Percentiles rank a stretch among this genome's conserved stretches.
Conservation (phyloP, 371 early-diverging fungal genomes). For the Capillidium heterosporum region DNA sequence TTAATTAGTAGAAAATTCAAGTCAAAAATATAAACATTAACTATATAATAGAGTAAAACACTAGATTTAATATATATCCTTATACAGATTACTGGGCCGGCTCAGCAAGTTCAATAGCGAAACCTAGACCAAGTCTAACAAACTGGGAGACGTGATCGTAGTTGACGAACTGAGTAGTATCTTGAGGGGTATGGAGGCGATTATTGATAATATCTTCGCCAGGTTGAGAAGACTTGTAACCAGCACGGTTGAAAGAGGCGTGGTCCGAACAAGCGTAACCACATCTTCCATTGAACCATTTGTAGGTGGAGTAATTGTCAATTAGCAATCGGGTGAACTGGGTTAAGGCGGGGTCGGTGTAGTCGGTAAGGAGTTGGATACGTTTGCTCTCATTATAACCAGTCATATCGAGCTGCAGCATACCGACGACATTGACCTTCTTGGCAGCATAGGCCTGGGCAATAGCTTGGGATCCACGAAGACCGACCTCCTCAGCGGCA, state of each 20-base stretch:
- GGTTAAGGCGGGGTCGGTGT: slow-evolving; percentile 45
- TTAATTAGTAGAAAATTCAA: no score
- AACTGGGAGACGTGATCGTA: slow-evolving; percentile 74
- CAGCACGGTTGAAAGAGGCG: slow-evolving; percentile 70
- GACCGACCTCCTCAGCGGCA: slow-evolving; percentile 75
- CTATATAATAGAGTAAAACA: no score
- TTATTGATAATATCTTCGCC: slow-evolving; percentile 43
- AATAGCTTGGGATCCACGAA: slow-evolving; percentile 75
- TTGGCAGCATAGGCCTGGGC: slow-evolving; percentile 41
- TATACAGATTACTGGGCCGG: neutral
- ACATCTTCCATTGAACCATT: slow-evolving; percentile 18
- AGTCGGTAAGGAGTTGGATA: slow-evolving; percentile 65
- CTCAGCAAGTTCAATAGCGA: slow-evolving; percentile 56
- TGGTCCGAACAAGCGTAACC: slow-evolving; percentile 72
- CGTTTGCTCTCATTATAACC: slow-evolving; percentile 52
- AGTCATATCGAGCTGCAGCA: slow-evolving; percentile 65
- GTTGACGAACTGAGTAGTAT: slow-evolving; percentile 45
- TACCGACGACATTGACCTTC: slow-evolving; percentile 38
- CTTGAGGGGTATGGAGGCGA: slow-evolving; percentile 49
- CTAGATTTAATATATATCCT: no score
- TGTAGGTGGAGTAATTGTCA: slow-evolving; percentile 11
- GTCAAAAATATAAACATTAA: no score
- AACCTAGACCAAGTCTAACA: slow-evolving; percentile 59
- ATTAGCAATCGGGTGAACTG: slow-evolving; percentile 31
- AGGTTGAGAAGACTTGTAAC: slow-evolving; percentile 61